phyloP scores from a whole-genome alignment of 2,329 filamentous ascomycete genomes.

The Arachnomyces sp. region DNA sequence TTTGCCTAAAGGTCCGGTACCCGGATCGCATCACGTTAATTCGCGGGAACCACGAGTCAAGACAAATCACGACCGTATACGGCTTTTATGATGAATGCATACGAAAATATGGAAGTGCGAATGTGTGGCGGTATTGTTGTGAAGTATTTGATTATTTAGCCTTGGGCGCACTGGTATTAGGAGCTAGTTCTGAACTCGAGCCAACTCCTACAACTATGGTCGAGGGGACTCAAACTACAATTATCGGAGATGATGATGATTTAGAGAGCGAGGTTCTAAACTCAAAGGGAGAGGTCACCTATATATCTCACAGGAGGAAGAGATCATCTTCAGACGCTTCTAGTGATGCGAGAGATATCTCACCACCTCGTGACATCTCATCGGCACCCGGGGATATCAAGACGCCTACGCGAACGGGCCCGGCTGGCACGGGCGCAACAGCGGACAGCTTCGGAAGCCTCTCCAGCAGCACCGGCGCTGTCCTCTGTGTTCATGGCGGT shows the following conservation, averaged over 20 bases:
- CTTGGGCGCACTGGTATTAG: conserved; percentile 81
- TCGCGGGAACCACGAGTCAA: conserved; percentile 88
- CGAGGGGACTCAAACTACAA: conserved; percentile 42
- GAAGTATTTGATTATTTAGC: conserved; percentile 97
- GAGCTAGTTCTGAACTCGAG: conserved; percentile 60
- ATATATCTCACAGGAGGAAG: conserved; percentile 36
- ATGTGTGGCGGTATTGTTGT: conserved; percentile 95
- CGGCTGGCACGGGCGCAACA: conserved; percentile 72
- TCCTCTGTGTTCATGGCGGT: conserved; percentile 92
- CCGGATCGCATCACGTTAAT: conserved; percentile 96
- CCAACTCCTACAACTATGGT: conserved; percentile 47
- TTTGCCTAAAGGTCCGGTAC: conserved; percentile 95
- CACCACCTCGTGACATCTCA: conserved; percentile 34
- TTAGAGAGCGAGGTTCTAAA: conserved; percentile 92
- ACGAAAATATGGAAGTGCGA: conserved; percentile 90
- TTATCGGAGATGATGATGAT: conserved; percentile 53
- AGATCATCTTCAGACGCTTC: conserved; percentile 26
- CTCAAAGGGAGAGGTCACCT: conserved; percentile 70
- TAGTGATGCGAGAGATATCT: conserved; percentile 30
- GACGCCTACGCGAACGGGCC: conserved; percentile 53
- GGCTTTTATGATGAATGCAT: conserved; percentile 98
- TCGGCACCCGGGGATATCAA: conserved; percentile 32
- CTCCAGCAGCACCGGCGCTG: conserved; percentile 59
- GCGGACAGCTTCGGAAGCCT: conserved; percentile 53
- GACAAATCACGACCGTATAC: conserved; percentile 95